Evolutionary conservation across 176 grass and related monocot species (phyloP), one percentile per base, ranked within the genome.

Genomic region (Eragrostis nindensis): DNA sequence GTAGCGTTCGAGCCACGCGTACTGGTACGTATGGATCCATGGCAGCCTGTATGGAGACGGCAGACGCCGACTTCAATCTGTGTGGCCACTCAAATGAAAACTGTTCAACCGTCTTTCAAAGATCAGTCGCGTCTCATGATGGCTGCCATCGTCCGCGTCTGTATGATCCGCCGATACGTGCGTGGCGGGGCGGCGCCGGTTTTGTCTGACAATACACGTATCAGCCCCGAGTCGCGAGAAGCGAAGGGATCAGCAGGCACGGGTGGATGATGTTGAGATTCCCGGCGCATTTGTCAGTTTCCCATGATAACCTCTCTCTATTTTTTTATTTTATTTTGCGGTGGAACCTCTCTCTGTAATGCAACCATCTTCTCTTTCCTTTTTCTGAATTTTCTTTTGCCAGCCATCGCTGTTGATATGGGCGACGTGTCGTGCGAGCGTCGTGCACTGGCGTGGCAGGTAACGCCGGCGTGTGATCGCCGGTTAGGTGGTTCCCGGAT

Each of bases 361-460:
- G 42, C 21, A 19, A 15, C 4, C n/a, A 11, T 7, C 1, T 14
- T 22, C 19, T 19, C 3, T 40, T 42, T 47, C 13, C 0, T 36
- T 36, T 36, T 36, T 36, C 66, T 16, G 9, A 24, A 25, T 59
- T 59, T 25, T 59, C 21, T 25, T 25, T 17, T 32, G 73, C 5
- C 32, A 9, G 12, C 13, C 13, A 43, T 26, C 36, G 36, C 8
- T 42, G 21, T 27, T 48, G 43, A 43, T 16, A 41, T 26, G 73
- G 60, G 21, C 65, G 65, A 78, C 60, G 60, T 78, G 75, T 77
- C 75, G 40, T 45, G 55, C 29, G 5, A 5, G 56, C 38, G 40
- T 76, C 42, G 73, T 26, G n/a, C 38, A 26, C 49, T 30, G 15
- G 71, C 30, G 5, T 11, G 56, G n/a, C 57, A 15, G 29, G 14